Evolutionary conservation across 2,329 filamentous ascomycete species (phyloP), one percentile per base, ranked within the genome.

Genomic region (Fusarium subglutinans): DNA sequence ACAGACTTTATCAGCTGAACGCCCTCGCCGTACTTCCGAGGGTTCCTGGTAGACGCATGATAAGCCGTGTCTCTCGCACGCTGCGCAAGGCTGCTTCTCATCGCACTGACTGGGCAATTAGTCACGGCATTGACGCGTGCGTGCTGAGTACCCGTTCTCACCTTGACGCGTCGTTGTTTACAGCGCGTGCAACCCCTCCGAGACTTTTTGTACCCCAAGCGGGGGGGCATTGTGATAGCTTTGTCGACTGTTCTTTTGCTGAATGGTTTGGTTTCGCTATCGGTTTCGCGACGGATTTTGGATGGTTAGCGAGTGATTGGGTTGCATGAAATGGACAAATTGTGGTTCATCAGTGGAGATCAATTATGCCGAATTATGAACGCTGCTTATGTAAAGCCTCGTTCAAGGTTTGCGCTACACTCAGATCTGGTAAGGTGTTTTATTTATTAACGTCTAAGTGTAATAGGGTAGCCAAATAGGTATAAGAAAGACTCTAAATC

Each of bases 111-210:
- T 84, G 10, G 24, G 44, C 14, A 58, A 50, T 17, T 22, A 40
- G 45, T 47, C 33, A 37, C 24, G 13, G 40, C 9, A 17, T 57
- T 26, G 47, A 44, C 26, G 33, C 14, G 33, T 35, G 33, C 20
- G 50, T 43, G 50, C 4, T 45, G 50, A 26, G 22, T 26, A 15
- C 47, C 28, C 6, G 20, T n/a, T 18, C 50, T 28, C 73, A 81
- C 81, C 78, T 83, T 83, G 70, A 83, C 81, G 41, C 81, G 79
- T 9, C 82, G 75, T 41, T 80, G 78, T 65, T 82, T 83, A 70
- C 82, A 83, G n/a, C 80, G 74, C 44, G 77, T 72, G 66, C 82
- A 83, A 33, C 82, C 81, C 44, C 71, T 77, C 15, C 81, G 79
- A 38, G 81, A 82, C 54, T 83, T 83, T 28, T 77, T 82, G 69